Conservation (phyloP, 2,329 filamentous ascomycete genomes). For the Didymella sp. region DNA sequence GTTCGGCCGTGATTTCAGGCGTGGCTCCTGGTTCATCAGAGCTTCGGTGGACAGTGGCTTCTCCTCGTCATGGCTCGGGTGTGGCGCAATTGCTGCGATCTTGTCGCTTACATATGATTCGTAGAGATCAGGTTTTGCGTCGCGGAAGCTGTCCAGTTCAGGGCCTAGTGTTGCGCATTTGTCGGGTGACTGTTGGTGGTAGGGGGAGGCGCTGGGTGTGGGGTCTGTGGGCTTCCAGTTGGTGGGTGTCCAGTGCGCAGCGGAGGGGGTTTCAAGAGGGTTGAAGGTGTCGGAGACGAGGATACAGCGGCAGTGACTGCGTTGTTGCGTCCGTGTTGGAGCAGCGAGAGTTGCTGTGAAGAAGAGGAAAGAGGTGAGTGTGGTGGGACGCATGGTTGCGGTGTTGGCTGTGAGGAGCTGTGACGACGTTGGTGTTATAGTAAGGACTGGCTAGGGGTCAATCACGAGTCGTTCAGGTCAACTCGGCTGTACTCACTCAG, state of each 20-base stretch:
- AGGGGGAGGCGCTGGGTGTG: slow-evolving; percentile 18
- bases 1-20: slow-evolving; percentile 14
- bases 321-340: slow-evolving; percentile 29
- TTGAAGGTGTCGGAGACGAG: slow-evolving; percentile 29
- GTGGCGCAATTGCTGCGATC: neutral
- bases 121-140: slow-evolving; percentile 38
- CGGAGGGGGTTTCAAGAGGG: slow-evolving; percentile 26
- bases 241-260: slow-evolving; percentile 30
- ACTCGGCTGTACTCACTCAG: neutral
- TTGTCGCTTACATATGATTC: slow-evolving; percentile 28
- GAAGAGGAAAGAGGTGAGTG: slow-evolving; percentile 25
- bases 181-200: slow-evolving; percentile 17
- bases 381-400: slow-evolving; percentile 18
- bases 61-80: slow-evolving; percentile 9
- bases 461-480: neutral
- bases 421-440: neutral
- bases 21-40: slow-evolving; percentile 23
- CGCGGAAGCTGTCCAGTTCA: slow-evolving; percentile 36
- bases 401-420: neutral
- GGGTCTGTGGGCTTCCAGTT: slow-evolving; percentile 21
- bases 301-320: slow-evolving; percentile 42
- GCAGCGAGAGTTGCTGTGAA: slow-evolving; percentile 24
- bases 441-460: slow-evolving; percentile 1
- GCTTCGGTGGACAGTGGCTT: slow-evolving; percentile 33
- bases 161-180: slow-evolving; percentile 35